Base-by-base conservation (phyloP, 2,329 filamentous ascomycete species). In the Aspergillus pseudoterreus region DNA sequence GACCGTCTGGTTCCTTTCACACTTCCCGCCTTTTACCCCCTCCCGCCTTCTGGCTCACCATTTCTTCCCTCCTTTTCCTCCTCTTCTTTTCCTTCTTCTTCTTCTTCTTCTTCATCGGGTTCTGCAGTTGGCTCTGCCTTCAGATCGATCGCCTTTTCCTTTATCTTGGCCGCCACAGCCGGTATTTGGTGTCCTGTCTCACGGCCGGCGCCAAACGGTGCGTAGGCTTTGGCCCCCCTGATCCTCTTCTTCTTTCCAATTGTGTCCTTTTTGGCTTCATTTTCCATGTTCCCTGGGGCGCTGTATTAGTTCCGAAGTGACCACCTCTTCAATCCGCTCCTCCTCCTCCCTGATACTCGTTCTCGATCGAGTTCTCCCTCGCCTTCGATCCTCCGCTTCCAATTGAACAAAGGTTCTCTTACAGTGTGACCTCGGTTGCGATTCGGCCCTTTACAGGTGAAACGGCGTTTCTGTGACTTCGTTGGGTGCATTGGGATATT, bases 151-250 rank as follows among this genome's bases (percentile, higher is more conserved):
- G 65, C 59, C 62, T 66, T 63, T 56, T 51, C 41, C 53, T 57
- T 50, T 63, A 58, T 64, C 63, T 68, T 72, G 70, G 70, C 69
- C 70, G 70, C 70, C 70, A 72, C 69, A 71, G 70, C 69, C 70
- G 70, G 68, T 71, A 63, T 65, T 71, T 71, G 70, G 69, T 72
- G 70, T 72, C 69, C 70, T 72, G 70, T 72, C 69, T 72, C 63
- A 70, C 69, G 70, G 67, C 70, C 69, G 69, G 70, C 70, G 70
- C 70, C 70, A 72, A 70, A 72, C 69, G 70, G 70, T 73, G 70
- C 70, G 66, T 72, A 72, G 70, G 70, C 70, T 71, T 68, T 67
- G 68, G 69, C 68, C 69, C 67, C 64, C 65, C 63, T 43, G 51
- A 53, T 50, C 51, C 56, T 53, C 52, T 30, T 52, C 52, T 57